Evolutionary conservation across 768 basidiomycete genomes (phyloP), one percentile per base, ranked within the genome.

Genomic region (Porphyrellus cyaneotinctus): DNA sequence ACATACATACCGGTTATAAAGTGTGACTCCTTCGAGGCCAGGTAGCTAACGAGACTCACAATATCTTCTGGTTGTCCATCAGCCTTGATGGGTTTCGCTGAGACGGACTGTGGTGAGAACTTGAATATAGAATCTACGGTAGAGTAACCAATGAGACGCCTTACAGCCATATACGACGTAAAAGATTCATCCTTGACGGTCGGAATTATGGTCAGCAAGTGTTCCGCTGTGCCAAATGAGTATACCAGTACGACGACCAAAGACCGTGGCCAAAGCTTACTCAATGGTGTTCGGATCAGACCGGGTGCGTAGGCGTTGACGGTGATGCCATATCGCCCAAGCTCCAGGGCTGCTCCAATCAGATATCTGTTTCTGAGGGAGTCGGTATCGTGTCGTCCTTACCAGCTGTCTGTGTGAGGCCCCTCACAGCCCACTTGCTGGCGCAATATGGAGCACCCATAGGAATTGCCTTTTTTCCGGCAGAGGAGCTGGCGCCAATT

Each of bases 231-330:
- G 14, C 5, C 4, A 35, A 46, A 7, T 15, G 11, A 46, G 22
- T 24, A 32, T n/a, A 28, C 26, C 14, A 12, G 15, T 17, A 6
- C 22, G 33, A 6, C 23, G 9, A 41, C 6, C 13, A 17, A 11
- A 45, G 23, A 45, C 4, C 12, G 3, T 24, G n/a, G 14, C 15
- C 14, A 17, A 23, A 33, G 42, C 59, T 12, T 20, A 75, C 73
- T 45, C 60, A 72, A 51, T 6, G 55, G 43, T 0, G 69, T 74
- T 0, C 55, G 23, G 24, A 70, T 64, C 1, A 51, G 6, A 3
- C 74, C 70, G 1, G 75, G 75, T 4, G 71, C 70, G 33, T 75
- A 76, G 0, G 69, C 54, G 36, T 74, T 73, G 3, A 72, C 73
- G 2, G 70, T 73, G n/a, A 75, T 72, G 1, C 56, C 45, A 47